These are phyloP conservation scores for Olyra latifolia DNA, from an alignment of 176 grass and related monocot species.

Conservation along the genomic window DNA sequence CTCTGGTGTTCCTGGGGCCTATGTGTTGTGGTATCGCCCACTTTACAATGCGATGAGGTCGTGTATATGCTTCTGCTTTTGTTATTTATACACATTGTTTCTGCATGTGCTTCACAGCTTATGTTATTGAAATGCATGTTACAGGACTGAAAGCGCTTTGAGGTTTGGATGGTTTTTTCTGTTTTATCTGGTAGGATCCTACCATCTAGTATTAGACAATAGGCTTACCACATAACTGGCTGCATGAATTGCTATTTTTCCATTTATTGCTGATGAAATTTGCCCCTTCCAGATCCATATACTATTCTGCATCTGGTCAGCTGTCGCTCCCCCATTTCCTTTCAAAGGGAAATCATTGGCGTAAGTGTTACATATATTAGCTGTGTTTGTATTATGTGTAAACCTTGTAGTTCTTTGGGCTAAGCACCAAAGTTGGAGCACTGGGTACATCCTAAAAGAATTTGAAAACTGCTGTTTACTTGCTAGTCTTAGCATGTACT, in stretches of 20 bases:
- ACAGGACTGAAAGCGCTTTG: slow-evolving; percentile 93
- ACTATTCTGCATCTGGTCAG: slow-evolving; percentile 80
- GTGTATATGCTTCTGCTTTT: slow-evolving; percentile 10
- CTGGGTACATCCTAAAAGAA: not conserved
- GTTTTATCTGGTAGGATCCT: slow-evolving; percentile 70
- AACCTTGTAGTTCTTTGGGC: slow-evolving; percentile 24
- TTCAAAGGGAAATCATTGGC: slow-evolving; percentile 99
- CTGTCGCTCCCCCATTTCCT: slow-evolving; percentile 87
- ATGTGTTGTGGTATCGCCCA: slow-evolving; percentile 90
- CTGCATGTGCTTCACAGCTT: slow-evolving; percentile 23
- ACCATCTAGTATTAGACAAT: slow-evolving; percentile 24
- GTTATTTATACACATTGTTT: slow-evolving; percentile 15
- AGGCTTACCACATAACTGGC: not conserved
- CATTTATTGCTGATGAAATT: slow-evolving; percentile 20
- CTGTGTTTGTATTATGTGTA: not conserved
- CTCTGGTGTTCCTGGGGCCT: slow-evolving; percentile 86
- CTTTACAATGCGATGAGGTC: slow-evolving; percentile 98
- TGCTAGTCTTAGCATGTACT: not conserved
- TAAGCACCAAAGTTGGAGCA: not conserved
- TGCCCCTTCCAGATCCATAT: slow-evolving; percentile 79
- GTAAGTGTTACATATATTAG: slow-evolving; percentile 57
- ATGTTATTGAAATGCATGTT: slow-evolving; percentile 26
- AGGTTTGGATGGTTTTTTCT: slow-evolving; percentile 97
- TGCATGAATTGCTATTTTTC: not conserved
- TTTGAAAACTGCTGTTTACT: not conserved